phyloP scores from a whole-genome alignment of 2,329 filamentous ascomycete species.

The Onygena corvina region DNA sequence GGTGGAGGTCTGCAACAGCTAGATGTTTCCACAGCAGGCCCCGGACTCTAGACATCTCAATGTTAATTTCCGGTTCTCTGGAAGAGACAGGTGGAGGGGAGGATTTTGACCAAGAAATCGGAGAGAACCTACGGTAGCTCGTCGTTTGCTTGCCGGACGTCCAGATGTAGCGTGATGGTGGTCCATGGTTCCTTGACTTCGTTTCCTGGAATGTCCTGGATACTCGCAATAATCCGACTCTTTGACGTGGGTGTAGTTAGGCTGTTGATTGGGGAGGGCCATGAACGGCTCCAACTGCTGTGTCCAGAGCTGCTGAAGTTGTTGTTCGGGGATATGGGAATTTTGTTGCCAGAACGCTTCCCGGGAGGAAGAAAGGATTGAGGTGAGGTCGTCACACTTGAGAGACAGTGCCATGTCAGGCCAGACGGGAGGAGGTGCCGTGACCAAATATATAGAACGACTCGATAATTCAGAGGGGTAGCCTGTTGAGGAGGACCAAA shows the following conservation, averaged over 20 bases:
- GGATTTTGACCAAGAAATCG: slow-evolving; percentile 27
- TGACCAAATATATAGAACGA: slow-evolving; percentile 7
- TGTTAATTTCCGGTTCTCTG: slow-evolving; percentile 15
- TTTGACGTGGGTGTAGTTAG: slow-evolving; percentile 16
- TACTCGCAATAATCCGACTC: slow-evolving; percentile 16
- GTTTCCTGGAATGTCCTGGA: slow-evolving; percentile 31
- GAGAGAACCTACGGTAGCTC: slow-evolving; percentile 37
- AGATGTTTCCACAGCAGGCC: background rate
- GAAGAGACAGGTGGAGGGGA: slow-evolving; percentile 9
- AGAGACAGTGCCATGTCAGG: slow-evolving; percentile 25
- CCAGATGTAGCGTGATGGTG: slow-evolving; percentile 30
- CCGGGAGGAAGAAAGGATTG: slow-evolving; percentile 32
- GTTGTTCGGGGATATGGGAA: slow-evolving; percentile 31
- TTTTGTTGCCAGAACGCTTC: slow-evolving; percentile 32
- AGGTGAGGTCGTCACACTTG: slow-evolving; percentile 29
- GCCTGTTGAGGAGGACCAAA: background rate
- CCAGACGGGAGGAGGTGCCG: slow-evolving; percentile 13
- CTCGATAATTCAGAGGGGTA: background rate
- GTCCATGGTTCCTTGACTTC: slow-evolving; percentile 29
- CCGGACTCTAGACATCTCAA: slow-evolving; percentile 12
- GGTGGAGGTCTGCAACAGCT: slow-evolving; percentile 5
- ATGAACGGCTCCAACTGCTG: slow-evolving; percentile 31
- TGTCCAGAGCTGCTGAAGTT: slow-evolving; percentile 33
- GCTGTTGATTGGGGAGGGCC: slow-evolving; percentile 18
- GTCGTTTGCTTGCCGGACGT: slow-evolving; percentile 32